phyloP scores from a whole-genome alignment of 2,329 filamentous ascomycete genomes.

The Claviceps purpurea region DNA sequence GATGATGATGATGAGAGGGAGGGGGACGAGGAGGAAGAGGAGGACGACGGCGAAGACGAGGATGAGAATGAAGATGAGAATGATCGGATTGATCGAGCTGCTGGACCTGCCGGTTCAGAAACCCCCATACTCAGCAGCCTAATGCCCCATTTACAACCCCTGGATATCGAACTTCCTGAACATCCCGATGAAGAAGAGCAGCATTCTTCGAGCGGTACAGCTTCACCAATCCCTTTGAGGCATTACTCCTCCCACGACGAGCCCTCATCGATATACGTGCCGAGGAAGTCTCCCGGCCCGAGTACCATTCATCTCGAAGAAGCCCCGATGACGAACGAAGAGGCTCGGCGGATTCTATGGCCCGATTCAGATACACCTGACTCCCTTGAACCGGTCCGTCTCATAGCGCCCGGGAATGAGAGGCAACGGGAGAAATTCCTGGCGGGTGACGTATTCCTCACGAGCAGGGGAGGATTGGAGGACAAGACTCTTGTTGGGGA shows the following conservation, averaged over 20 bases:
- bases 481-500: slow-evolving; percentile 24
- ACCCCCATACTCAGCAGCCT: neutral
- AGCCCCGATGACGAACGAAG: slow-evolving; percentile 25
- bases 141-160: neutral
- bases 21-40: slow-evolving; percentile 14
- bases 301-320: slow-evolving; percentile 11
- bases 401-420: slow-evolving; percentile 9
- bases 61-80: slow-evolving; percentile 15
- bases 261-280: neutral
- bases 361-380: slow-evolving; percentile 15
- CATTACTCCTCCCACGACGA: slow-evolving; percentile 5
- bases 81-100: slow-evolving; percentile 11
- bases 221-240: slow-evolving; percentile 6
- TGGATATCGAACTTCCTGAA: neutral
- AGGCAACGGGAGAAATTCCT: slow-evolving; percentile 28
- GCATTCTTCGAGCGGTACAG: neutral
- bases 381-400: slow-evolving; percentile 1
- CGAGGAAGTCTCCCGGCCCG: slow-evolving; percentile 2
- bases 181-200: slow-evolving; percentile 1
- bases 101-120: neutral
- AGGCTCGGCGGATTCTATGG: slow-evolving; percentile 27
- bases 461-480: slow-evolving; percentile 15
- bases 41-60: slow-evolving; percentile 9
- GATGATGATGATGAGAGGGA: slow-evolving; percentile 14
- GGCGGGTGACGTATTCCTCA: slow-evolving; percentile 20